Percentiles rank a stretch among this genome's conserved stretches.
Evolutionary conservation across 805 yeast species (phyloP).

Genomic region (Wickerhamomyces mucosus): DNA sequence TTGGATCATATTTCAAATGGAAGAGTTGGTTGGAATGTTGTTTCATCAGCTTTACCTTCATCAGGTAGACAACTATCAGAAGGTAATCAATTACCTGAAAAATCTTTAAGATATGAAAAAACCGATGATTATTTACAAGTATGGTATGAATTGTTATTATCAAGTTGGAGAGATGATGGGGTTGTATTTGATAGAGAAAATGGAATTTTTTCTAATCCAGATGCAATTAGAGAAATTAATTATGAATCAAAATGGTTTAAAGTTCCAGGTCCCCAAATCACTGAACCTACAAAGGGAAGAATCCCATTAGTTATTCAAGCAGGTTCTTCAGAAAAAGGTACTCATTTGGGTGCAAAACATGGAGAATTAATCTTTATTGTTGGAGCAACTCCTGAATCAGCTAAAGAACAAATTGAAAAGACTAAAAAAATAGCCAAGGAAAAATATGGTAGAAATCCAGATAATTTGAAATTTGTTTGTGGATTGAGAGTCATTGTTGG

Average conservation of each 20-base stretch:
- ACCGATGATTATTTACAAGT: slow-evolving; percentile 37
- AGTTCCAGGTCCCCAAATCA: slow-evolving; percentile 32
- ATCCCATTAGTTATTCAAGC: slow-evolving; percentile 37
- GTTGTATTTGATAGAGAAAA: slow-evolving; percentile 17
- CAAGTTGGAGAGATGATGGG: slow-evolving; percentile 37
- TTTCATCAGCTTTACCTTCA: slow-evolving; percentile 32
- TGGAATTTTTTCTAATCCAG: slow-evolving; percentile 30
- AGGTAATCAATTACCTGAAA: slow-evolving; percentile 28
- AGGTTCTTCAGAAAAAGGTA: slow-evolving; percentile 34
- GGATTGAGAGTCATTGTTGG: slow-evolving; percentile 29
- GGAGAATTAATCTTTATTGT: slow-evolving; percentile 33
- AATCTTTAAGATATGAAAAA: slow-evolving; percentile 30
- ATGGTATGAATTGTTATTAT: slow-evolving; percentile 28
- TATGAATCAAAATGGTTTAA: slow-evolving; percentile 31
- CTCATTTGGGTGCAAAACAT: slow-evolving; percentile 32
- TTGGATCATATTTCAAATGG: slow-evolving; percentile 36
- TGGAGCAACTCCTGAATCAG: slow-evolving; percentile 24
- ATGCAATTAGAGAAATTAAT: slow-evolving; percentile 30
- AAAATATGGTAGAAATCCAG: slow-evolving; percentile 29
- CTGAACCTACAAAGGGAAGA: slow-evolving; percentile 35
- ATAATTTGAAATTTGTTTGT: slow-evolving; percentile 30
- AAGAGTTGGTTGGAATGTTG: slow-evolving; percentile 40
- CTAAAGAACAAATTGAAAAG: slow-evolving; percentile 23
- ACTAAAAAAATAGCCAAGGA: slow-evolving; percentile 27
- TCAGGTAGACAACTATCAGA: slow-evolving; percentile 34